A percentile compares a stretch with the other conserved stretches of the same genome.
Conservation (phyloP, 441 rosid genomes). For the Pelargonium citronellum region DNA sequence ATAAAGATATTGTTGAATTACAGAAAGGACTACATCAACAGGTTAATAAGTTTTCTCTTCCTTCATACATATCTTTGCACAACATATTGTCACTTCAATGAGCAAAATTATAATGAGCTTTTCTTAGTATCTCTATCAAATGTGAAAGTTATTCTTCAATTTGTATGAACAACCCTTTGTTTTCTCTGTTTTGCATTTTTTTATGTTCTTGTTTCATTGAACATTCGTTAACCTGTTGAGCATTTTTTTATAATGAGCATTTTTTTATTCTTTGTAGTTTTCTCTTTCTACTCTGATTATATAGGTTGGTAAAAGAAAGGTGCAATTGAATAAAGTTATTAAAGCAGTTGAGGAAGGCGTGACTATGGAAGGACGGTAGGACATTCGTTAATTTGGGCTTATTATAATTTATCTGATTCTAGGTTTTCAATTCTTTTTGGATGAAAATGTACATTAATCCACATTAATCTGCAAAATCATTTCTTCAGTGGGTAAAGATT, state of each 20-base stretch:
- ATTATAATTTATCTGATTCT: conserved; percentile 2
- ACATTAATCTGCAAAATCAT: neutral
- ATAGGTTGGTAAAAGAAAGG: conserved; percentile 41
- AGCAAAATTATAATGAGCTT: neutral
- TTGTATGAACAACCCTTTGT: neutral
- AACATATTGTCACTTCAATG: neutral
- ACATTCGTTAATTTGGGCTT: neutral
- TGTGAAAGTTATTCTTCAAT: neutral
- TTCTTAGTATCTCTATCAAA: neutral
- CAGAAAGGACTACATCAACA: conserved; percentile 59
- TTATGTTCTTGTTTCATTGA: neutral
- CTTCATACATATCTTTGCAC: conserved; percentile 2
- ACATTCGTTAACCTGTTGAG: no score
- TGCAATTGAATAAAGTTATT: conserved; percentile 28
- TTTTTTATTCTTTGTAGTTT: no score
- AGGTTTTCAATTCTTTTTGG: neutral
- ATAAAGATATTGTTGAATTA: conserved; percentile 56
- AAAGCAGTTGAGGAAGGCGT: conserved; percentile 32
- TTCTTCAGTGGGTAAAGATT: conserved; percentile 7
- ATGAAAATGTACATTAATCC: neutral
- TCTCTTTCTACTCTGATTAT: conserved; percentile 15
- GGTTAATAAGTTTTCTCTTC: conserved; percentile 34
- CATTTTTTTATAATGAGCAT: no score
- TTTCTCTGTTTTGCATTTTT: neutral
- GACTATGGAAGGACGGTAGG: conserved; percentile 37